Evolutionary conservation across 2,329 filamentous ascomycete species (phyloP), one percentile per base, ranked within the genome.

Genomic region (Fusarium nurragi): DNA sequence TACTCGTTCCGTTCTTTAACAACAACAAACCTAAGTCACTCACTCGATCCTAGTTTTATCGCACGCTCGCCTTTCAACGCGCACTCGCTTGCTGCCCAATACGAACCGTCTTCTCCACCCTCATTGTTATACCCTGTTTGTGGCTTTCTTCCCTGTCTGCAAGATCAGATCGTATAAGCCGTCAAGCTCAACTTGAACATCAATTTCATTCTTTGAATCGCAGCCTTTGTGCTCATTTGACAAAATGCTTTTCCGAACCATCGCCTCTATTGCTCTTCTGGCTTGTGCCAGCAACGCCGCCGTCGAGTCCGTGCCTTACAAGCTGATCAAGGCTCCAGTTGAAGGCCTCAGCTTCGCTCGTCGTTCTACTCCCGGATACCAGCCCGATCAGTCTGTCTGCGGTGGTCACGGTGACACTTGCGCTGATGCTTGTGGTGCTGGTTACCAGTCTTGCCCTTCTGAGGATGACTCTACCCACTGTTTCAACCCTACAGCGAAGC

Each of bases 401-500:
- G 38, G 38, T 28, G 79, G 79, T 46, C 69, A 75, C 14, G 85
- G 84, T 60, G 71, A 74, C 51, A 85, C 83, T 36, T 88, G 85
- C 76, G 79, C 78, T 45, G 80, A 85, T 66, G 84, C 85, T 43
- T 88, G 85, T 73, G 85, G 85, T 45, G 63, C 78, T 38, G 80
- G 78, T 37, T 85, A 78, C 71, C 74, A 78, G 54, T 76, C 81
- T 62, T 88, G 85, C 76, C 66, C 79, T 26, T 84, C 84, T 22
- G 74, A 72, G 47, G 83, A 85, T 64, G 75, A 75, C 36, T 68
- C 80, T 53, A 78, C 83, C 45, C 86, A 88, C 79, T 90, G 87
- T 78, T 89, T 79, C 77, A 83, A 88, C 76, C 78, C 81, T 13
- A 63, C 68, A 16, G 77, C 75, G 26, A 78, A 80, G 57, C 82